Base-by-base conservation (phyloP, 2,329 filamentous ascomycete genomes). In the Colletotrichum australisinense region DNA sequence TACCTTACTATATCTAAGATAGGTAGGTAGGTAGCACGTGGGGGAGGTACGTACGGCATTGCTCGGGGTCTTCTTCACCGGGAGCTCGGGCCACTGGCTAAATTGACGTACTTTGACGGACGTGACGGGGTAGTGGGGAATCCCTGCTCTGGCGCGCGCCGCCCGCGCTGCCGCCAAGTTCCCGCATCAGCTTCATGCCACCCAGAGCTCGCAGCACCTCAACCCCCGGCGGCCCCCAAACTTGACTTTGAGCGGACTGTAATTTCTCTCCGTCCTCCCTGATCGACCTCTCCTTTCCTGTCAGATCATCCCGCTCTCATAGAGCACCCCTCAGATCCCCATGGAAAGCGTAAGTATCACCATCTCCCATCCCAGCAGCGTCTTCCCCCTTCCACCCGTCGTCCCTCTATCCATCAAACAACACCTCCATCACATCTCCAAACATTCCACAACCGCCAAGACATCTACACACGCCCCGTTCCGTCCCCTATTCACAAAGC, bases 321-420 rank as follows among this genome's bases (percentile, higher is more conserved):
- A 59, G 69, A 72, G 69, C 63, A 24, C 53, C 49, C 63, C 11
- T 22, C 24, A 56, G 3, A 38, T 64, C 42, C 52, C 46, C 63
- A 76, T 70, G 71, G 66, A 75, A 73, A 75, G 76, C 76, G 79
- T 78, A 78, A 78, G 58, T 60, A 77, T 75, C 67, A 53, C 24
- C 67, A 24, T 66, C 64, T 69, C 59, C 14, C 62, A 55, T 14
- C 46, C n/a, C 24, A 56, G 11, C 53, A 28, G 5, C 26, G n/a
- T 26, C 11, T 22, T 9, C 46, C 32, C 57, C 42, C 32, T 46
- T 19, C 42, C 16, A 46, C 42, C 42, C 42, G 14, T 46, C 38
- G 19, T 49, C 38, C 16, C 52, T 53, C 26, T 38, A 16, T 55
- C 42, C 12, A 14, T 63, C 60, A 19, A 55, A 35, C 14, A 42